A percentile compares a stretch with the other conserved stretches of the same genome.
phyloP scores from a whole-genome alignment of 192 early-diverging fungal species.

The Gryganskiella cystojenkinii region DNA sequence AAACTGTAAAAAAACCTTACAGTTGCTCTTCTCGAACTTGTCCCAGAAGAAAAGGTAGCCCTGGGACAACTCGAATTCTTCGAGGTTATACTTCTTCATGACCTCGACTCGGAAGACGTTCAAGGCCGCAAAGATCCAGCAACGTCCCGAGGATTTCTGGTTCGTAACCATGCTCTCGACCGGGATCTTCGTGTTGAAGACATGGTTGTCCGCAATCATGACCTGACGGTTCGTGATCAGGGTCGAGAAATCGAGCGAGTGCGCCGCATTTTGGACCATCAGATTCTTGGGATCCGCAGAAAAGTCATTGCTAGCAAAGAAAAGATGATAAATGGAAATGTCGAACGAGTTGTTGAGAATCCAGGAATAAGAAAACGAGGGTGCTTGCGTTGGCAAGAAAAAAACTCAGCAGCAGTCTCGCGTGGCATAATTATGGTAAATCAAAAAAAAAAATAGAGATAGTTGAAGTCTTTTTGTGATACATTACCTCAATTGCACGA shows the following conservation, averaged over 20 bases:
- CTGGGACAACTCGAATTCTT: conserved; percentile 84
- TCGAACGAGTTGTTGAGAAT: too few species aligned
- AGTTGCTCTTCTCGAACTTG: conserved; percentile 86
- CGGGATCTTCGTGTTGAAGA: conserved; percentile 66
- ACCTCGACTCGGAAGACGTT: conserved; percentile 76
- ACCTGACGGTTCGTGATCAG: conserved; percentile 69
- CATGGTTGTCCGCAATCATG: conserved; percentile 61
- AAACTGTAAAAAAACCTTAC: conserved; percentile 36
- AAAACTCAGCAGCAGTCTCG: too few species aligned
- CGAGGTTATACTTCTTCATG: conserved; percentile 81
- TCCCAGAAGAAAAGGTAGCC: conserved; percentile 81
- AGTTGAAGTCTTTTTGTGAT: too few species aligned
- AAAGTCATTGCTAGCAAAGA: conserved; percentile 55
- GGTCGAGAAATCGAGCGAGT: conserved; percentile 64
- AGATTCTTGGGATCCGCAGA: conserved; percentile 73
- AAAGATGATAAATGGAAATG: not conserved
- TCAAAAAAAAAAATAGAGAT: too few species aligned
- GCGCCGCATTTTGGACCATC: conserved; percentile 74
- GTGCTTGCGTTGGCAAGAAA: too few species aligned
- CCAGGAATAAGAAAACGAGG: too few species aligned
- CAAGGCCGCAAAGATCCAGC: conserved; percentile 87
- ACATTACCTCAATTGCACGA: conserved; percentile 22
- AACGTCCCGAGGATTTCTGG: conserved; percentile 80
- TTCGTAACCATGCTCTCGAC: conserved; percentile 70
- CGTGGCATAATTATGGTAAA: too few species aligned